Conservation (phyloP, 1,139 yeast species). For the Blastobotrys malaysiensis region DNA sequence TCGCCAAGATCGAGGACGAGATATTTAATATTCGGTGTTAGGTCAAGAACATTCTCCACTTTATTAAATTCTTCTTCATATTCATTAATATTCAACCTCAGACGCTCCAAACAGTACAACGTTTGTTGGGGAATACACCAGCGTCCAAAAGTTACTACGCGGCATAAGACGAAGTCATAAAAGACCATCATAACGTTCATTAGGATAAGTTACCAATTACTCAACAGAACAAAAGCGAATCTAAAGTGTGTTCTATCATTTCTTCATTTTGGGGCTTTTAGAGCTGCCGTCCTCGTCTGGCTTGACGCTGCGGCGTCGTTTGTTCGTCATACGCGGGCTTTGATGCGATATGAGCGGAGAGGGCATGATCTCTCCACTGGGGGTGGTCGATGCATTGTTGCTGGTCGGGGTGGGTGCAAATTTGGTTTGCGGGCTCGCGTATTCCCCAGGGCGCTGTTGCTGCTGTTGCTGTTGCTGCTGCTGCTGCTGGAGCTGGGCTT, state of each 20-base stretch:
- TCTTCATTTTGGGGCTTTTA: slow-evolving; percentile 10
- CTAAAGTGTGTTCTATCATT: not conserved
- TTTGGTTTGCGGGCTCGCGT: not conserved
- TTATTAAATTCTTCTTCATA: no score
- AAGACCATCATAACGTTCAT: not conserved
- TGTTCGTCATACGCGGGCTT: slow-evolving; percentile 14
- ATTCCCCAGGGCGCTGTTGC: slow-evolving; percentile 4
- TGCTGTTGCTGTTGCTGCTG: slow-evolving; percentile 7
- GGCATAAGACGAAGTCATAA: no score
- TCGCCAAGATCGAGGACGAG: no score
- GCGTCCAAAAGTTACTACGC: no score
- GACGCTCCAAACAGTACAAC: no score
- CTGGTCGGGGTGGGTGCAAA: not conserved
- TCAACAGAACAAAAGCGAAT: not conserved
- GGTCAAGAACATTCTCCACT: no score
- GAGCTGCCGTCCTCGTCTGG: slow-evolving; percentile 5
- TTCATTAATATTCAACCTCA: no score
- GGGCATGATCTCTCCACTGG: slow-evolving; percentile 10
- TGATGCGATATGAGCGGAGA: slow-evolving; percentile 11
- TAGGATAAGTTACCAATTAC: not conserved
- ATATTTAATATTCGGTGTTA: no score
- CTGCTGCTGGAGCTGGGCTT: slow-evolving; percentile 9
- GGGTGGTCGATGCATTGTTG: slow-evolving; percentile 8
- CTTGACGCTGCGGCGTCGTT: slow-evolving; percentile 17
- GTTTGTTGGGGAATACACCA: no score